Conservation (phyloP, 208 protist species). For the Trypanosoma platydactyli region DNA sequence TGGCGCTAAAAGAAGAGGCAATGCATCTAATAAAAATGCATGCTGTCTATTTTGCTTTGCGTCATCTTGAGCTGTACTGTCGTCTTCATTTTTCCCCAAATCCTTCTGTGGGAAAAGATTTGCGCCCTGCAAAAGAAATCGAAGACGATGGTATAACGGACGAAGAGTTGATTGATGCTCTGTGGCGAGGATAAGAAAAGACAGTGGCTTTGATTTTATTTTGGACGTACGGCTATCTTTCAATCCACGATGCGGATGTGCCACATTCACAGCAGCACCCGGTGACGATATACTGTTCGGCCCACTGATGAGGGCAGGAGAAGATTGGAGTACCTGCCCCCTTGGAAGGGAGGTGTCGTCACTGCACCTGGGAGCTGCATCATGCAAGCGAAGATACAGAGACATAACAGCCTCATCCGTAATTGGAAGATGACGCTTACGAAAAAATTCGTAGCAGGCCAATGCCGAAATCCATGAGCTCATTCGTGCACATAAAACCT, state of each 20-base stretch:
- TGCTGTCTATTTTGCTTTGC: no score
- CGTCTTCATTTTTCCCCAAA: no score
- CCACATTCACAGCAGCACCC: background rate
- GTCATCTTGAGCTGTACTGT: background rate
- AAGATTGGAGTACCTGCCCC: no score
- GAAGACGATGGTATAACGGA: conserved; percentile 23
- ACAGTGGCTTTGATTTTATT: background rate
- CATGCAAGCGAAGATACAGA: conserved; percentile 15
- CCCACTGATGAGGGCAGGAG: background rate
- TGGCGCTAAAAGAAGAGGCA: conserved; percentile 23
- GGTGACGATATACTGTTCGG: background rate
- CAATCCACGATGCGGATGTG: background rate
- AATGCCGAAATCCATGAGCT: conserved; percentile 24
- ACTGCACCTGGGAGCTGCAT: background rate
- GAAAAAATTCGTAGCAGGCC: conserved; percentile 31
- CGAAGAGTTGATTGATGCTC: conserved; percentile 21
- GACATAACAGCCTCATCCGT: conserved; percentile 26
- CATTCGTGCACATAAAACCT: conserved; percentile 26
- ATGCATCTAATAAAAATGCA: background rate
- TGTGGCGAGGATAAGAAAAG: conserved; percentile 16
- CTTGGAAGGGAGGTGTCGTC: background rate
- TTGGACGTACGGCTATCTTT: background rate
- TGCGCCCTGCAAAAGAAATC: conserved; percentile 1
- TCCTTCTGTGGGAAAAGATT: background rate
- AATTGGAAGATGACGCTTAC: conserved; percentile 28